phyloP scores from a whole-genome alignment of 441 rosid species.

The Sinapis alba region DNA sequence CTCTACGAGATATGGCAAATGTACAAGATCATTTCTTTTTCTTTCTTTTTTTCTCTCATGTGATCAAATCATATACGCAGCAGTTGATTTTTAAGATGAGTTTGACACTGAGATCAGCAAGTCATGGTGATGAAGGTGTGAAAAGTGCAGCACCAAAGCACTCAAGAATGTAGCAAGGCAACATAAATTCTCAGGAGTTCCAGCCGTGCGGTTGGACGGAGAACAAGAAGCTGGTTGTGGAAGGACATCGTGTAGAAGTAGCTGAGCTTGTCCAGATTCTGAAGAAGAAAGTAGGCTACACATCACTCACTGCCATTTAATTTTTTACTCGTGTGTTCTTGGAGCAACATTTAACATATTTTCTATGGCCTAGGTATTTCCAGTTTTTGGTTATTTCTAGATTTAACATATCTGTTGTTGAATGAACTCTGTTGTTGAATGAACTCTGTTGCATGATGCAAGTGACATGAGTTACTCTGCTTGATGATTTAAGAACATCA shows the following conservation, averaged over 20 bases:
- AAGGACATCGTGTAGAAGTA: slow-evolving; percentile 4
- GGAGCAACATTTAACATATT: background rate
- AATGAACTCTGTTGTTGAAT: background rate
- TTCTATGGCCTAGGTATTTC: background rate
- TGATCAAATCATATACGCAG: background rate
- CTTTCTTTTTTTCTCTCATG: background rate
- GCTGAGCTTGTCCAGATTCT: background rate
- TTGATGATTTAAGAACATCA: background rate
- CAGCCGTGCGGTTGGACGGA: background rate
- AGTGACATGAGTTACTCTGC: background rate
- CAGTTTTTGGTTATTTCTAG: background rate
- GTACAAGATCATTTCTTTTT: background rate
- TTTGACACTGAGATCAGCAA: background rate
- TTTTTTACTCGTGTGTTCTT: background rate
- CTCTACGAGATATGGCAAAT: slow-evolving; percentile 3
- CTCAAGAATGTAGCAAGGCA: slow-evolving; percentile 7
- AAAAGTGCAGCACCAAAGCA: slow-evolving; percentile 12
- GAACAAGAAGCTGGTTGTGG: slow-evolving; percentile 11
- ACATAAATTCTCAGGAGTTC: slow-evolving; percentile 11
- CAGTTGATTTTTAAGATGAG: background rate
- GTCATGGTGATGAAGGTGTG: background rate
- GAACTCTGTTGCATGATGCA: background rate
- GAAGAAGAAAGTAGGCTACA: slow-evolving; percentile 26
- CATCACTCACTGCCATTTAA: background rate
- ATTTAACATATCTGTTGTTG: too few species aligned